Base-by-base conservation (phyloP, 2,329 filamentous ascomycete genomes). In the Cytospora paraplurivora region DNA sequence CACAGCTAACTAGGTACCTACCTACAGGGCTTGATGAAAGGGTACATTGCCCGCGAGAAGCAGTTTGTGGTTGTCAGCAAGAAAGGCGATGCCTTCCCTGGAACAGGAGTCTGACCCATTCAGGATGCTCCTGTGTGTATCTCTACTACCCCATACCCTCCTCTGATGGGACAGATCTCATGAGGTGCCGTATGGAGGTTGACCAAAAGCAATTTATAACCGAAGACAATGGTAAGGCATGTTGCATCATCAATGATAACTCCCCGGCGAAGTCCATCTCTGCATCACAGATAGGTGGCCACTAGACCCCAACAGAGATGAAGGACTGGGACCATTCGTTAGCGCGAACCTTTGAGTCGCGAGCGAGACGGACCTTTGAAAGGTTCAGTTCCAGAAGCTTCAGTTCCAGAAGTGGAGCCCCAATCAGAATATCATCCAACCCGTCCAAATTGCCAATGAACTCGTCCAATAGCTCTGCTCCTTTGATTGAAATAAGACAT, bases 51-150 rank as follows among this genome's bases (percentile, higher is more conserved):
- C 37, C 89, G 94, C 61, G 93, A 97, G 69, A 87, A 91, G 69
- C 90, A 90, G 38, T 93, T 93, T 69, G 90, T 99, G 34, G 95
- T 99, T 21, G 79, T 99, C 63, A 97, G 92, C 76, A 98, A 97
- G 76, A 98, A 97, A 76, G 90, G 85, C 64, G 92, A 91, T 49
- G 94, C 95, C 2, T 99, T 99, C 72, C 95, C 96, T 0, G 93
- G 93, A 32, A 98, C 96, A 32, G 91, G 91, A 19, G 77, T 89
- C 55, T 89, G 76, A 75, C 55, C 12, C 21, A n/a, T 21, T 15
- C 34, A 4, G 19, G 19, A 15, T 38, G 11, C 17, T 11, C 21
- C 12, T 21, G 13, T 21, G 55, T 7, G 15, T 61, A 19, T 19
- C 12, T 32, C 37, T 44, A 27, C 37, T 32, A 13, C 19, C 38